Evolutionary conservation across 169 alveolate genomes (phyloP).

Genomic region (Plasmodium billcollinsi): DNA sequence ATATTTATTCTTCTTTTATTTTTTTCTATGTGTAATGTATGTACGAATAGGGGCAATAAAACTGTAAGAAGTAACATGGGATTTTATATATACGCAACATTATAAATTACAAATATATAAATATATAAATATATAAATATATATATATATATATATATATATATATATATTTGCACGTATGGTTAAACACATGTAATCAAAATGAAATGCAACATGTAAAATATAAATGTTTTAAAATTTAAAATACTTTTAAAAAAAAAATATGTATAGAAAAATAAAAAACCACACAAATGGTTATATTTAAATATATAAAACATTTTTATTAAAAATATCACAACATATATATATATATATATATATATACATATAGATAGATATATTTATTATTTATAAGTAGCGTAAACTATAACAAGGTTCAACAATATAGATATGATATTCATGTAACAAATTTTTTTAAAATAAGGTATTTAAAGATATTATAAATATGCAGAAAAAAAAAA

Average conservation of each 20-base stretch:
- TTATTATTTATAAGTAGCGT: not conserved
- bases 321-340: not conserved
- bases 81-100: not conserved
- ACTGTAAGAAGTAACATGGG: not conserved
- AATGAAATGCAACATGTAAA: not conserved
- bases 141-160: not conserved
- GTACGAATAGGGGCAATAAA: not conserved
- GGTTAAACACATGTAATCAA: not conserved
- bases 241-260: constrained; percentile 2
- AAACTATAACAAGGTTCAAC: not conserved
- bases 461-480: not conserved
- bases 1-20: no score
- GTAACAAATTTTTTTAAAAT: constrained; percentile 1
- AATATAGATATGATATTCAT: not conserved
- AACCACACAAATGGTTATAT: not conserved
- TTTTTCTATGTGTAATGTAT: no score
- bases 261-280: not conserved
- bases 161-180: not conserved
- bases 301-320: no score
- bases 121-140: not conserved
- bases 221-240: not conserved
- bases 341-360: no score
- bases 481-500: not conserved
- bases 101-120: not conserved
- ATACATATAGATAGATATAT: no score